Conservation (phyloP, 1,284 basidiomycete genomes). For the Lentinula novae-zelandiae region DNA sequence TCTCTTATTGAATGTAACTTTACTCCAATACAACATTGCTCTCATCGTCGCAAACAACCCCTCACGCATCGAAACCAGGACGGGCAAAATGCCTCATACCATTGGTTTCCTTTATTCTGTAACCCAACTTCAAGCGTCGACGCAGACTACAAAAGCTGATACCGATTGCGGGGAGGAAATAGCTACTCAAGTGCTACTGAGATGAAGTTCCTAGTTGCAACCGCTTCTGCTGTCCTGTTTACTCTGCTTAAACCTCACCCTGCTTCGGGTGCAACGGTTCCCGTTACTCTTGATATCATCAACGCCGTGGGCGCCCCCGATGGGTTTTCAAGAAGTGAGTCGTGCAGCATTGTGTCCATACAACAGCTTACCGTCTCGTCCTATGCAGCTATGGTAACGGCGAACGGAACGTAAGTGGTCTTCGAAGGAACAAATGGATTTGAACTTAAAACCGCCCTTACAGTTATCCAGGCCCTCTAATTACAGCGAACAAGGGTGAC, state of each 20-base stretch:
- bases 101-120: slow-evolving; percentile 2
- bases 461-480: slow-evolving; percentile 9
- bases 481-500: slow-evolving; percentile 10
- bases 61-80: background rate
- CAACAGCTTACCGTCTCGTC: too few species aligned
- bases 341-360: background rate
- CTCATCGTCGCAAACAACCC: slow-evolving; percentile 1
- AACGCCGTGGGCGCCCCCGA: slow-evolving; percentile 11
- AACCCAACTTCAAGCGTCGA: background rate
- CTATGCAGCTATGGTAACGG: slow-evolving; percentile 3
- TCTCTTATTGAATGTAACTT: background rate
- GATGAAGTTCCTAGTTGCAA: slow-evolving; percentile 10
- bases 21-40: background rate
- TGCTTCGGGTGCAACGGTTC: background rate
- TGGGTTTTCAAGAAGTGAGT: slow-evolving; percentile 10
- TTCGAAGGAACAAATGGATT: background rate
- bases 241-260: background rate
- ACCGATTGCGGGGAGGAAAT: background rate
- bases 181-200: background rate
- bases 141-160: slow-evolving; percentile 2
- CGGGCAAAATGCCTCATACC: slow-evolving; percentile 6
- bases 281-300: slow-evolving; percentile 8
- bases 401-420: slow-evolving; percentile 5
- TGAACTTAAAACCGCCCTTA: background rate
- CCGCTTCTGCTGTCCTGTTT: slow-evolving; percentile 1